phyloP scores from a whole-genome alignment of 805 yeast genomes.

The Candida ponderosae region DNA sequence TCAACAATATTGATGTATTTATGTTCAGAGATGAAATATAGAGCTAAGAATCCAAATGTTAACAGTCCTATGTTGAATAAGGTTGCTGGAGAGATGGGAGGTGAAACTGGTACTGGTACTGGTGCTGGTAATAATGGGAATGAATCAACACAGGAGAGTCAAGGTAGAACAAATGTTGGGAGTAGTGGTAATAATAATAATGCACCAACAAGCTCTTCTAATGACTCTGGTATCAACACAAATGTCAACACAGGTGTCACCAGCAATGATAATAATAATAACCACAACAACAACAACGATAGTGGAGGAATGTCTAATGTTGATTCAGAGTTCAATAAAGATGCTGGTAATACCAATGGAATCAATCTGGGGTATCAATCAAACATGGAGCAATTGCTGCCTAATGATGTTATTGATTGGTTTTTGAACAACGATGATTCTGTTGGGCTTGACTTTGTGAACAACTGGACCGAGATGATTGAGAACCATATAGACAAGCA shows the following conservation, averaged over 20 bases:
- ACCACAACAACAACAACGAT: conserved; percentile 1
- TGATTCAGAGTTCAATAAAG: neutral
- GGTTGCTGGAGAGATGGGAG: neutral
- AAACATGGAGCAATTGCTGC: conserved; percentile 11
- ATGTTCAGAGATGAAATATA: conserved; percentile 64
- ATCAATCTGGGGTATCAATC: conserved; percentile 16
- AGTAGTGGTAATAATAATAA: neutral
- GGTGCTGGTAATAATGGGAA: neutral
- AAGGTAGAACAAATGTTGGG: too few species aligned
- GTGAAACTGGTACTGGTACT: neutral
- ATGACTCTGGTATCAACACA: neutral
- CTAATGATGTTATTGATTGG: conserved; percentile 39
- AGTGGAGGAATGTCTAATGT: too few species aligned
- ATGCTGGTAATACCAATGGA: neutral
- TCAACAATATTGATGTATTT: conserved; percentile 70
- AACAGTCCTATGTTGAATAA: neutral
- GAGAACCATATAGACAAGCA: conserved; percentile 45
- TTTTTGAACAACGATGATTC: conserved; percentile 36
- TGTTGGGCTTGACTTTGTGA: conserved; percentile 54
- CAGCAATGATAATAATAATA: neutral
- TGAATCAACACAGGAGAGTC: neutral
- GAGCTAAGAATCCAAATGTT: conserved; percentile 18
- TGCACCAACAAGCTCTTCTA: neutral
- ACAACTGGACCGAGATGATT: conserved; percentile 75
- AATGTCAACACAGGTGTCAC: neutral